Base-by-base conservation (phyloP, 129 eudicot species). In the Lactuca saligna region DNA sequence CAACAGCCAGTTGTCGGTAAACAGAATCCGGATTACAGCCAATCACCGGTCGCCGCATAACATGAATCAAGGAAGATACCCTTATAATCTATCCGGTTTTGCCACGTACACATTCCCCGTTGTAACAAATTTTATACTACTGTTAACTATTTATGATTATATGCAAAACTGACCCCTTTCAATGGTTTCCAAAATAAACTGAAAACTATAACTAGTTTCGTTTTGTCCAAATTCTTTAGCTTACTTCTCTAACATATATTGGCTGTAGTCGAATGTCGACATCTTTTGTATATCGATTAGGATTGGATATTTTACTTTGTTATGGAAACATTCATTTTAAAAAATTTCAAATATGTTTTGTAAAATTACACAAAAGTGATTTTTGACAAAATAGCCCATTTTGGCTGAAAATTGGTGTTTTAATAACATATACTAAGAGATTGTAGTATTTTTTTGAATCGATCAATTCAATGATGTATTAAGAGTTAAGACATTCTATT, bases 1-100 rank as follows among this genome's bases (percentile, higher is more conserved):
- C 61, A 61, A 73, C 60, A 9, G 73, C 58, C 84, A 66, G 66
- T 55, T 74, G 69, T 68, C 64, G 55, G 63, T 59, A 53, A 11
- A 61, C 50, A 68, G 74, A 61, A 56, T 34, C 69, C 13, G 68
- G 16, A 33, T 37, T 44, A 10, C 58, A 4, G 16, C 44, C 56
- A 58, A 75, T 50, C 34, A 34, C 63, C 62, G 41, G 32, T 54
- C 17, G 75, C 70, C 80, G 65, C 65, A 61, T 49, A 6, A 68
- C 70, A 25, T 54, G 68, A 57, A 37, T 37, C 73, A 5, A 6
- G 32, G 31, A 20, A 46, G 59, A 66, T 68, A 60, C 75, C 39
- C 15, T 8, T 48, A 2, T 11, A 32, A 17, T 61, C 63, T 29
- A 68, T 67, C 8, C 7, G 37, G 7, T 17, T 50, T 14, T 33